Base-by-base conservation (phyloP, 805 yeast genomes). In the Clavispora asparagi region DNA sequence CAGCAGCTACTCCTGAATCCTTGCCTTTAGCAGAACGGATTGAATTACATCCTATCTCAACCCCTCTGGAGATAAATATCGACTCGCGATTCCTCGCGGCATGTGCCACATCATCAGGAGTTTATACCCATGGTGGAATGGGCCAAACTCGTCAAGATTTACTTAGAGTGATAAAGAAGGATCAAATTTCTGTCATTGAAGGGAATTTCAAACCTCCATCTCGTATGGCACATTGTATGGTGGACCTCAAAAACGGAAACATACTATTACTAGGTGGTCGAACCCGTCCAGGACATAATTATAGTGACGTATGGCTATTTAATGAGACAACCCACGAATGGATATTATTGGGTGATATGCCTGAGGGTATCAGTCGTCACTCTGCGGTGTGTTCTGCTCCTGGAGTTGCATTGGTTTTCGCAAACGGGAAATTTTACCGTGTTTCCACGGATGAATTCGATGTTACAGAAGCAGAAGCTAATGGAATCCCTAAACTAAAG, bases 231-330 rank as follows among this genome's bases (percentile, higher is more conserved):
- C 91, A 85, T 54, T 68, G 82, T 0, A 53, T 80, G 30, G 71
- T 77, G 0, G 44, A 57, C 0, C 33, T 77, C 1, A 54, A 48
- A 2, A 52, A 59, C 12, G 58, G 59, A 1, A 57, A 54, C 0
- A 38, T 67, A 1, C 39, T 83, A 1, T 50, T 84, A 4, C 63
- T 79, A 30, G 95, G 94, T 3, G 95, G 95, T 4, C 72, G 95
- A 49, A 63, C 74, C 2, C 72, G 80, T 1, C 95, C 95, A 0
- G 73, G 76, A 2, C 59, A 61, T 9, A 64, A 70, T 0, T 58
- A 78, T 33, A 45, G 44, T 5, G 74, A 70, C 45, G 62, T 64
- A 0, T 67, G 67, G 59, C 45, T 47, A 28, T 51, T 45, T 19
- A 31, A 46, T 14, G 44, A 44, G 2, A 50, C 54, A 27, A 44